Evolutionary conservation across 2,329 filamentous ascomycete genomes (phyloP).

Genomic region (Huntiella bhutanensis): DNA sequence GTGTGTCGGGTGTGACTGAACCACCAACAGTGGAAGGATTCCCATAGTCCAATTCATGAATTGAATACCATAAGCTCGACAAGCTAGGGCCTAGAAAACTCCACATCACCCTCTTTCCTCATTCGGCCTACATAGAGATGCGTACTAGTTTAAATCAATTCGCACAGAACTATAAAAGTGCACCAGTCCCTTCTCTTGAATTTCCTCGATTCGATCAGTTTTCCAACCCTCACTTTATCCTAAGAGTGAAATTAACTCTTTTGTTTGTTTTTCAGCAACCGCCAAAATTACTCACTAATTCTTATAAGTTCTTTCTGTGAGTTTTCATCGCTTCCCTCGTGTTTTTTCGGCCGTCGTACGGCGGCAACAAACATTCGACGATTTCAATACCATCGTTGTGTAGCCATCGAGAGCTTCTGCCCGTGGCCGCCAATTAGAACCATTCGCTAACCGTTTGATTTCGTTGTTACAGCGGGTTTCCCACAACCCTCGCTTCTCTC

Average conservation of each 20-base stretch:
- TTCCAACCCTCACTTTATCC: background rate
- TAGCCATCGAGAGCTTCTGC: too few species aligned
- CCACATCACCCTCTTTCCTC: slow-evolving; percentile 1
- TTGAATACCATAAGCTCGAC: too few species aligned
- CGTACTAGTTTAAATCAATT: too few species aligned
- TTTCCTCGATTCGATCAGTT: background rate
- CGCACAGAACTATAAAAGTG: too few species aligned
- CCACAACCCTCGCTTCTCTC: slow-evolving; percentile 3
- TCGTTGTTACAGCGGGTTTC: slow-evolving; percentile 6
- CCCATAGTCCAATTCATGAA: too few species aligned
- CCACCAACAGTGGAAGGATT: too few species aligned
- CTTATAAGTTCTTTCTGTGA: slow-evolving; percentile 3
- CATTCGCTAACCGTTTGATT: background rate
- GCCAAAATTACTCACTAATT: background rate
- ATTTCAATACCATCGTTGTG: background rate
- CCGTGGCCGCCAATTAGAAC: too few species aligned
- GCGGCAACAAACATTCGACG: background rate
- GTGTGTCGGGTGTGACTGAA: too few species aligned
- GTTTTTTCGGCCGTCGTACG: background rate
- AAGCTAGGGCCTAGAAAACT: background rate
- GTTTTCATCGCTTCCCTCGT: background rate
- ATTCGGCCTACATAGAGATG: background rate
- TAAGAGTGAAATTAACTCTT: background rate
- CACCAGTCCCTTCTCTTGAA: background rate
- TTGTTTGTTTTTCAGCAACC: background rate